Base-by-base conservation (phyloP, 1,284 basidiomycete species). In the Marasmius tenuissimus region DNA sequence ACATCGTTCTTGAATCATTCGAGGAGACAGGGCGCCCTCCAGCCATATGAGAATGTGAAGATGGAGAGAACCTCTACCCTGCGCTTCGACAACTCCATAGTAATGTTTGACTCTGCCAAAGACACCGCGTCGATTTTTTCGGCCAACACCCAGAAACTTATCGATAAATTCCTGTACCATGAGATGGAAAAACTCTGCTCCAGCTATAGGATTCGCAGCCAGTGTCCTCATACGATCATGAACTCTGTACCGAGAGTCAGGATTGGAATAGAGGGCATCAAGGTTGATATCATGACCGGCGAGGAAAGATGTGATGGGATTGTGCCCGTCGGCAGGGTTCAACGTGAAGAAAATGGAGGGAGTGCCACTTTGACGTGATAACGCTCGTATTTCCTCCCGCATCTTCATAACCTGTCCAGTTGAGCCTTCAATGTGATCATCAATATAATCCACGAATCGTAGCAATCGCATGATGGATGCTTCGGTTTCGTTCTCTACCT, bases 71-170 rank as follows among this genome's bases (percentile, higher is more conserved):
- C 57, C 57, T 10, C 61, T 34, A 35, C 42, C 62, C 37, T 68
- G 67, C 1, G 58, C 57, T 37, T 68, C 60, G 0, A 68, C 59
- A 1, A 57, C 33, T 0, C 58, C 53, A 14, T 68, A 68, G 16
- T 53, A 66, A 1, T 55, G 51, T 3, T 40, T 52, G 7, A 64
- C 11, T 3, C 20, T 16, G 0, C 63, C 56, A 38, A 66, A 58
- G 6, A 66, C 12, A 3, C 64, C 62, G 6, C n/a, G 14, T 16
- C 37, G 40, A 20, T n/a, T 10, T 3, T 33, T 16, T 18, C 57
- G 10, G 20, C 52, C n/a, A 14, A 53, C 35, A 6, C 61, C 61
- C 5, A 62, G 49, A 47, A 62, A 53, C 1, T 39, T 14, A 14
- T 59, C 48, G 14, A 47, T 48, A 27, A 62, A 59, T 18, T 55